Base-by-base conservation (phyloP, 2,329 filamentous ascomycete species). In the Clarireedia hainanense region DNA sequence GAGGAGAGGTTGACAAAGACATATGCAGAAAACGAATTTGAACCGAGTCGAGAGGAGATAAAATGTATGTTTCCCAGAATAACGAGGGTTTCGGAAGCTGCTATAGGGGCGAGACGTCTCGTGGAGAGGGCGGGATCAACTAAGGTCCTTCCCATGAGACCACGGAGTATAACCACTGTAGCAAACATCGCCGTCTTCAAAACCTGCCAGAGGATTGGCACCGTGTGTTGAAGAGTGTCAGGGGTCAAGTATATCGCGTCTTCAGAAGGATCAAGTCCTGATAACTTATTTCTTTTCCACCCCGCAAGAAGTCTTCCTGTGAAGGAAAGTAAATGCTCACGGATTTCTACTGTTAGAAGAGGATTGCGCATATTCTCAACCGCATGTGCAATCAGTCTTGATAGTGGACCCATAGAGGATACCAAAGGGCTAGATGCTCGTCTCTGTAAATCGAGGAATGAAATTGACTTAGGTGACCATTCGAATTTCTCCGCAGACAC, bases 221-320 rank as follows among this genome's bases (percentile, higher is more conserved):
- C 72, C 0, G 85, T 86, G 23, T 70, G 76, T 57, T 76, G 73
- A 43, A 81, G 65, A 0, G 84, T 81, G 49, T 83, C 77, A 1
- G 77, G 72, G 51, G 82, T 78, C 10, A 88, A 66, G 54, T 78
- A 81, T 15, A 75, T 71, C 2, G 69, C 62, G 63, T 88, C 84
- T 65, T 88, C 83, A 0, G 78, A 75, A 47, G 72, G 67, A 63
- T 88, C 85, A 47, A 88, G 75, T 59, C 83, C 80, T 1, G 83
- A 87, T 43, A 88, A 70, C 63, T 85, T 85, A 67, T 80, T 86
- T 62, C 84, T 81, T 24, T 82, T 78, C 85, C 85, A 89, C 64
- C 85, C 82, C 2, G 79, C 75, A 46, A 79, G 75, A 17, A 88
- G 68, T 34, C 56, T 58, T n/a, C 51, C 57, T 6, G 67, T 63